These are phyloP conservation scores for Entamoeba histolytica DNA, from an alignment of 208 protist species.

Conservation along the genomic window DNA sequence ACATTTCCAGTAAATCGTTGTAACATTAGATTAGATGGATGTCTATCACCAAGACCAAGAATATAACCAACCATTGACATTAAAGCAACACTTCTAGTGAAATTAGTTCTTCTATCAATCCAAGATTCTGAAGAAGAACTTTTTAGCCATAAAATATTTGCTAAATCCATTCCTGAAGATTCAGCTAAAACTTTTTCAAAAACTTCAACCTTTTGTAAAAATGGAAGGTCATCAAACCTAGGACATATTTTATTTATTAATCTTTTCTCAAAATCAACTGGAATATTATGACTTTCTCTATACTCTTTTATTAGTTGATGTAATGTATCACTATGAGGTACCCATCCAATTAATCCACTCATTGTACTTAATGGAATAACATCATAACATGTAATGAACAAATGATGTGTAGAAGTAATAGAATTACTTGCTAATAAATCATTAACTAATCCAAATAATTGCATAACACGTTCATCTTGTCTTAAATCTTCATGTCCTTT, in stretches of 20 bases:
- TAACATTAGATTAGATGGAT: conserved; percentile 98
- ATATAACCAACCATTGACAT: conserved; percentile 79
- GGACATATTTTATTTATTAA: conserved; percentile 46
- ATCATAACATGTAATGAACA: conserved; percentile 45
- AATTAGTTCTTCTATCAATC: conserved; percentile 83
- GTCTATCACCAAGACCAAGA: conserved; percentile 76
- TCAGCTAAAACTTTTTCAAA: conserved; percentile 14
- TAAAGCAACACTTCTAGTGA: conserved; percentile 86
- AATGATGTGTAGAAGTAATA: background rate
- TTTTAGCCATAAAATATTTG: conserved; percentile 82
- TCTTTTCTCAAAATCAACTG: conserved; percentile 31
- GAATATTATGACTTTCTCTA: conserved; percentile 60
- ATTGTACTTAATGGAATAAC: conserved; percentile 91
- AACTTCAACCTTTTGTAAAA: conserved; percentile 82
- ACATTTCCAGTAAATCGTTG: conserved; percentile 80
- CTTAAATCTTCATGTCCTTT: conserved; percentile 88
- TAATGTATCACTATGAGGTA: conserved; percentile 83
- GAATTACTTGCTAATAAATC: conserved; percentile 57
- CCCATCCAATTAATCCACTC: conserved; percentile 91
- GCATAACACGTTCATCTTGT: conserved; percentile 98
- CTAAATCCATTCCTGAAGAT: conserved; percentile 28
- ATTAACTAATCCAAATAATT: conserved; percentile 96
- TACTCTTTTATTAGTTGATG: conserved; percentile 89
- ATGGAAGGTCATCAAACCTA: conserved; percentile 74
- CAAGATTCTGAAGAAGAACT: conserved; percentile 79